phyloP scores from a whole-genome alignment of 177 flowering plant species.

The Vitis hybrid region DNA sequence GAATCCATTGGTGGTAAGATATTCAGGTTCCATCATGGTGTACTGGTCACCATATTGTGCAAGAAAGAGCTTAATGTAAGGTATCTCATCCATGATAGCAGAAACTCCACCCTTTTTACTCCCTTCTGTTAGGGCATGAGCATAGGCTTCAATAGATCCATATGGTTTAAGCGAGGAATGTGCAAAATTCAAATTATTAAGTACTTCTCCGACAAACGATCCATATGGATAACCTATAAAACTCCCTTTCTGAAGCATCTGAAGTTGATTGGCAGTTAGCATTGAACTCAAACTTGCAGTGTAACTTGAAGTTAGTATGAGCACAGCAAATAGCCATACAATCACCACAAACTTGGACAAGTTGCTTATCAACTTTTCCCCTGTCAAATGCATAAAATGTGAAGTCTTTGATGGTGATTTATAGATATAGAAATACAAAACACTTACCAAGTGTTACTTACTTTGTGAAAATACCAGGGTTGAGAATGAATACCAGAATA shows the following conservation, averaged over 20 bases:
- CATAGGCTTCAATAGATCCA: not conserved
- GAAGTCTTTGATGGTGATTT: too few species aligned
- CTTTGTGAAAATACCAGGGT: constrained; percentile 15
- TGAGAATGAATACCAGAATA: constrained; percentile 11
- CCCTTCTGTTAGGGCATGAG: constrained; percentile 10
- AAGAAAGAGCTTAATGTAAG: constrained; percentile 12
- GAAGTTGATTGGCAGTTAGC: constrained; percentile 23
- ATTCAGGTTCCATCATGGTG: not conserved
- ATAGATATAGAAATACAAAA: too few species aligned
- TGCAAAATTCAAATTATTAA: not conserved
- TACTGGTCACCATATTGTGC: not conserved
- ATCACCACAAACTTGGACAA: constrained; percentile 21
- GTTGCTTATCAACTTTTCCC: constrained; percentile 14
- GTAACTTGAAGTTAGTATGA: constrained; percentile 18
- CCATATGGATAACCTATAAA: constrained; percentile 16
- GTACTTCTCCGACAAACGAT: not conserved
- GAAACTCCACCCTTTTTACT: constrained; percentile 15
- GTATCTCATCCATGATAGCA: constrained; percentile 20
- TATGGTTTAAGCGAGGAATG: not conserved
- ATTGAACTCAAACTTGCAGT: constrained; percentile 25
- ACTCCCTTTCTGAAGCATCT: constrained; percentile 9
- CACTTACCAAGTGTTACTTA: not conserved
- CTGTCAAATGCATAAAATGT: too few species aligned
- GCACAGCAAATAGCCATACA: constrained; percentile 23
- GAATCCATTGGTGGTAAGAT: constrained; percentile 9